Percentiles rank a stretch among this genome's conserved stretches.
phyloP scores from a whole-genome alignment of 2,329 filamentous ascomycete species.

The Apiospora kogelbergensis region DNA sequence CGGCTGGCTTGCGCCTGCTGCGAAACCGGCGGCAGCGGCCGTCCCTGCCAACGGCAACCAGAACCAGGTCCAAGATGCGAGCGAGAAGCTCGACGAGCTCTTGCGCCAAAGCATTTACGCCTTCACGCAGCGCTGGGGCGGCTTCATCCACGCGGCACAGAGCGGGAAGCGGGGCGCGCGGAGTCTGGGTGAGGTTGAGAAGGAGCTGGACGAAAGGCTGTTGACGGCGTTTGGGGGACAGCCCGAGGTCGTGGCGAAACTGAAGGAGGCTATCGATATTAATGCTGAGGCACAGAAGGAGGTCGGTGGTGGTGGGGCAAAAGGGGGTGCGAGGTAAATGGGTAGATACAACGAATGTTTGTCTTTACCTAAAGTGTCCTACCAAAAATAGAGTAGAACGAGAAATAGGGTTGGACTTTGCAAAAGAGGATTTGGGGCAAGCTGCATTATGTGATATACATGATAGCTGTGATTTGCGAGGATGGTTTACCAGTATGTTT shows the following conservation, averaged over 20 bases:
- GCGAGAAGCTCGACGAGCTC: slow-evolving; percentile 64
- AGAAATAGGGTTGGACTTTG: not conserved
- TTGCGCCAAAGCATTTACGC: slow-evolving; percentile 62
- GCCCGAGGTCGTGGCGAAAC: slow-evolving; percentile 57
- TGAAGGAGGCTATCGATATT: slow-evolving; percentile 61
- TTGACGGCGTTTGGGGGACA: slow-evolving; percentile 58
- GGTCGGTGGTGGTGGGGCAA: slow-evolving; percentile 23
- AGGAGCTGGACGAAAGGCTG: slow-evolving; percentile 57
- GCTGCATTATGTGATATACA: not conserved
- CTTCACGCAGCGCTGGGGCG: slow-evolving; percentile 62
- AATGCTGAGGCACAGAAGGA: slow-evolving; percentile 55
- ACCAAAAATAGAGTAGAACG: not conserved
- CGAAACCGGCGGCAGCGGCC: slow-evolving; percentile 16
- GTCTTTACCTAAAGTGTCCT: not conserved
- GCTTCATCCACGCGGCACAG: slow-evolving; percentile 48
- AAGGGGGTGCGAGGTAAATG: not conserved
- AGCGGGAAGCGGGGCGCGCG: slow-evolving; percentile 48
- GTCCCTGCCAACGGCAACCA: slow-evolving; percentile 14
- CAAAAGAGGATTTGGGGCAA: not conserved
- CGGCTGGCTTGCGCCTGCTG: slow-evolving; percentile 29
- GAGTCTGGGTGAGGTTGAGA: slow-evolving; percentile 52
- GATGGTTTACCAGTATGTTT: too few species aligned
- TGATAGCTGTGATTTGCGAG: not conserved
- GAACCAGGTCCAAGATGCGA: slow-evolving; percentile 51
- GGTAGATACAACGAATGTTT: not conserved